Evolutionary conservation across 176 grass and related monocot species (phyloP), one percentile per base, ranked within the genome.

Genomic region (Oryza punctata): DNA sequence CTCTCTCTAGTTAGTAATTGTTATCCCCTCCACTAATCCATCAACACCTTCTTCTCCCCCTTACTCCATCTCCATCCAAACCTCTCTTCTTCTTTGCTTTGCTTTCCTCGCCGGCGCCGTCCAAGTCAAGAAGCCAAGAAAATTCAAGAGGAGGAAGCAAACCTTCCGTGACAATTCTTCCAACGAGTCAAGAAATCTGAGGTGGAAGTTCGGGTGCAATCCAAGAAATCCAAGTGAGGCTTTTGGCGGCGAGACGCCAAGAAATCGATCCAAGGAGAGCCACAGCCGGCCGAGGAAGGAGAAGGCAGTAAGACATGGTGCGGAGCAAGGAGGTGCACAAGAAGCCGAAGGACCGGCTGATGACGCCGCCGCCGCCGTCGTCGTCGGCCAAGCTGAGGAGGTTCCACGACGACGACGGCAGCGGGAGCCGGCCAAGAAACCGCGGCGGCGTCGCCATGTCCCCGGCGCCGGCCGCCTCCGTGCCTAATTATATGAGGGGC

Each of bases 401-500:
- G 0, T 84, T 74, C 84, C 65, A 28, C 69, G 79, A 84, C 69
- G 69, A 43, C 65, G 83, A 6, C 73, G 35, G 49, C 73, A 25
- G 49, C 25, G 65, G 83, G 6, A 76, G 79, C 60, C 59, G 77
- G 24, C 77, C 84, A 64, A 65, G 89, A 67, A 94, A 87, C 74
- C 82, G 85, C 69, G 79, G 65, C 63, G 84, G 84, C 75, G 33
- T 47, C 64, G 83, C 76, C 40, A 80, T 87, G 70, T 81, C 88
- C 54, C 66, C 83, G 61, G 11, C 89, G 63, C 38, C 47, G 86
- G 78, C 84, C 3, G 78, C 84, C 3, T 77, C 77, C 26, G 88
- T 93, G 72, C 96, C 96, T 14, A 91, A 89, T 78, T 98, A 98
- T 61, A 98, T 98, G 96, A 80, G 89, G 69, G 85, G 80, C 49